Base-by-base conservation (phyloP, 495 filamentous ascomycete species). In the Bathelium albidoporum region DNA sequence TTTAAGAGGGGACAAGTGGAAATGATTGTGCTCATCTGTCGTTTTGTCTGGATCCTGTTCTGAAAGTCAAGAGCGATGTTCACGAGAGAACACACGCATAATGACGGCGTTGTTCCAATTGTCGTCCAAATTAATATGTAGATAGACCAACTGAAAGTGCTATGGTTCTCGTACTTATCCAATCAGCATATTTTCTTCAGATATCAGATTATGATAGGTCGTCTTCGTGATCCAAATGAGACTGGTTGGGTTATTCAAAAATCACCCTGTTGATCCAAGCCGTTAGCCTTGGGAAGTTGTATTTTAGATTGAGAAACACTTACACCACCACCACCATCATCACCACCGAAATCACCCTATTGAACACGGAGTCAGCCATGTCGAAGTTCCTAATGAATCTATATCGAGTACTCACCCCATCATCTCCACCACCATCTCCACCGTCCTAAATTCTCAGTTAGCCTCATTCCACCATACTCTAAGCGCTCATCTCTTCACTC, bases 391-490 rank as follows among this genome's bases (percentile, higher is more conserved):
- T 3, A 3, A 20, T 10, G 4, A 12, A 11, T 28, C 10, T 9
- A 29, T 0, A 28, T 5, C 24, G n/a, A n/a, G n/a, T n/a, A 55
- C 28, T 34, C 24, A 61, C 58, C 22, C 59, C 63, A 39, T 62
- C 63, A 52, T 49, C 63, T 29, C 63, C 63, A 32, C 63, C 63
- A 32, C 52, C 39, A 31, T 65, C 63, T 16, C 59, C 59, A 31
- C 62, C 62, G 18, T 59, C 29, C 31, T 64, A 58, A 31, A 55
- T 20, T 63, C 29, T 28, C 41, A 61, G 36, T 66, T 60, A 31
- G 41, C 53, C 16, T 65, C 20, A 32, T 61, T 32, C 2, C 60
- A 24, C 43, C 59, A 22, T 29, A 12, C 20, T 16, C 0, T 5
- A 26, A 55, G 24, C 34, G 45, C 24, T n/a, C 31, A 29, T 5